These are phyloP conservation scores for Aspergillus puulaauensis DNA, from an alignment of 2,329 filamentous ascomycete genomes.

Conservation along the genomic window DNA sequence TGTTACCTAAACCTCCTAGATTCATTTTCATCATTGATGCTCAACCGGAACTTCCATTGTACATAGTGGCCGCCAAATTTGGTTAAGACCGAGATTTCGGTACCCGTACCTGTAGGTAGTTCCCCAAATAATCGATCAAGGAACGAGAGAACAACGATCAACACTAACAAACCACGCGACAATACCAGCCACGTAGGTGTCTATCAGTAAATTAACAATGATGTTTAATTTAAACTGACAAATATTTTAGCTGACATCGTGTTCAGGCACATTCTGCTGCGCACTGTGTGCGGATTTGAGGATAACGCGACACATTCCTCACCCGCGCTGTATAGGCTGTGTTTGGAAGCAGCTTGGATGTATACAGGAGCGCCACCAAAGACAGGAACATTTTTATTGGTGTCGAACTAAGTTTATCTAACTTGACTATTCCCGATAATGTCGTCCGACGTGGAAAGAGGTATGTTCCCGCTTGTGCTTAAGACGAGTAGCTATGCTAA, in stretches of 20 bases:
- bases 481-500: conserved; percentile 1
- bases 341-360: neutral
- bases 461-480: conserved; percentile 10
- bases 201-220: neutral
- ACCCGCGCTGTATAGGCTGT: neutral
- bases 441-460: conserved; percentile 19
- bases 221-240: neutral
- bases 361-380: neutral
- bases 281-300: neutral
- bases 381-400: neutral
- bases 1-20: neutral
- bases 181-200: neutral
- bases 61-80: conserved; percentile 1
- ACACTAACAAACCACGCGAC: neutral
- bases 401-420: neutral
- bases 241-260: neutral
- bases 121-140: neutral
- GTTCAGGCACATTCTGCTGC: neutral
- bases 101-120: neutral
- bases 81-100: conserved; percentile 10
- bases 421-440: conserved; percentile 5
- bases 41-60: neutral
- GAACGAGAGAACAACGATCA: neutral
- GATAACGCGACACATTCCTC: conserved; percentile 12
- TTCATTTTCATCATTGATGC: neutral